phyloP scores from a whole-genome alignment of 2,329 filamentous ascomycete genomes.

The Akanthomyces lecanii region DNA sequence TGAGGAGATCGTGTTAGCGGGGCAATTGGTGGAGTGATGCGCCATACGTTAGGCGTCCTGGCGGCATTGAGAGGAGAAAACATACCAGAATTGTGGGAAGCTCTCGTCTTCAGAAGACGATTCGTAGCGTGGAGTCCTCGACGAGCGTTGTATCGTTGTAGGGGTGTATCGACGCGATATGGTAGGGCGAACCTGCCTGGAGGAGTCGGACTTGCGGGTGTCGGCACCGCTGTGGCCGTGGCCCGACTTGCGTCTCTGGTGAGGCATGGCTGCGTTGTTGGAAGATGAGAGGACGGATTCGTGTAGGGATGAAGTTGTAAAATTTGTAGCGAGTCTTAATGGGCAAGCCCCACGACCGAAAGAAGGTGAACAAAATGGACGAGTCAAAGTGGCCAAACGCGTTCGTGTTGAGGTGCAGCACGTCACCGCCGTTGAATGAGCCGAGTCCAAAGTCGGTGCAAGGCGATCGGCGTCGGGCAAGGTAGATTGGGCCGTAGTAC shows the following conservation, averaged over 20 bases:
- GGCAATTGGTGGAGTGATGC: conserved; percentile 19
- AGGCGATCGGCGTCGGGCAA: conserved; percentile 9
- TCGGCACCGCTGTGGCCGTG: conserved; percentile 52
- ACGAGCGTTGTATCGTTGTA: conserved; percentile 47
- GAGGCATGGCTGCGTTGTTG: conserved; percentile 42
- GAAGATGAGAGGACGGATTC: conserved; percentile 3
- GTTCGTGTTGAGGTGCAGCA: background rate
- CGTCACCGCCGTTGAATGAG: conserved; percentile 7
- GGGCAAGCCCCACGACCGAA: background rate
- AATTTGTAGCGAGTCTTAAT: background rate
- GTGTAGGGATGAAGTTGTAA: background rate
- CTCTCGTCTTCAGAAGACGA: conserved; percentile 57
- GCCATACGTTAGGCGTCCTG: conserved; percentile 18
- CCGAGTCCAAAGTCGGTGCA: conserved; percentile 4
- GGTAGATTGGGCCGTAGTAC: conserved; percentile 15
- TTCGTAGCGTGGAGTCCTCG: conserved; percentile 48
- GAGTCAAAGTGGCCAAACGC: background rate
- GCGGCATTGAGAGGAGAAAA: conserved; percentile 22
- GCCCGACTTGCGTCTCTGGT: conserved; percentile 54
- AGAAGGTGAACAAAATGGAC: conserved; percentile 6
- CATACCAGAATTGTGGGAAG: conserved; percentile 63
- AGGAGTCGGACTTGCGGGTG: conserved; percentile 46
- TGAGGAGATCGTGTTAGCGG: conserved; percentile 30
- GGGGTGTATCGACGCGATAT: conserved; percentile 43
- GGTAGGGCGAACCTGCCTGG: conserved; percentile 45